Conservation (phyloP, 2,329 filamentous ascomycete genomes). For the Ophiostoma angusticollis region DNA sequence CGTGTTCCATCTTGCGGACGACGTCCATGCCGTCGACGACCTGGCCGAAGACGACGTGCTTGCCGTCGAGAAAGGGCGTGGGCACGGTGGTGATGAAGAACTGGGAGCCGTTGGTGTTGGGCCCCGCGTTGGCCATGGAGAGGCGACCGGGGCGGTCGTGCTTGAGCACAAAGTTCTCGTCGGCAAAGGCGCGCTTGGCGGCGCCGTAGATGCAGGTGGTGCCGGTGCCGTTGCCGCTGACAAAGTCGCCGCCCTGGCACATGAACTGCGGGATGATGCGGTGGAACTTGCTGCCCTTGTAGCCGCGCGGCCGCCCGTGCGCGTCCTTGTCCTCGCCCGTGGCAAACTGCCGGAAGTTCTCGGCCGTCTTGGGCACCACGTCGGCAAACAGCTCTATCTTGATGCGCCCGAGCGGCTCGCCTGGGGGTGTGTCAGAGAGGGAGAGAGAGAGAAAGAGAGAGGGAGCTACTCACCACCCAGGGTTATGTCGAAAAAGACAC, state of each 20-base stretch:
- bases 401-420: conserved; percentile 73
- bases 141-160: conserved; percentile 72
- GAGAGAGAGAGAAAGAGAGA: not conserved
- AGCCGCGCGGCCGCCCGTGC: conserved; percentile 70
- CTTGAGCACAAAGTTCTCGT: conserved; percentile 76
- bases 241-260: conserved; percentile 93
- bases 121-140: conserved; percentile 90
- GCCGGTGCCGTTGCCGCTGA: conserved; percentile 79
- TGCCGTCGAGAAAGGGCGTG: conserved; percentile 78
- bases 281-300: conserved; percentile 91
- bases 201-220: conserved; percentile 76
- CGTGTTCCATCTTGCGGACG: conserved; percentile 83
- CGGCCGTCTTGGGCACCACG: conserved; percentile 73
- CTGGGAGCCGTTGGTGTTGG: conserved; percentile 86
- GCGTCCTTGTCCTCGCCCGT: conserved; percentile 80
- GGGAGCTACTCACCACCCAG: conserved; percentile 48
- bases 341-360: conserved; percentile 96
- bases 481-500: conserved; percentile 33
- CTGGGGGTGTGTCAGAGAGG: conserved; percentile 29
- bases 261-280: conserved; percentile 93
- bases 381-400: conserved; percentile 85
- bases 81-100: conserved; percentile 93
- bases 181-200: conserved; percentile 65
- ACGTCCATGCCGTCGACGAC: conserved; percentile 85
- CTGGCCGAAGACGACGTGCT: conserved; percentile 91